Conservation (phyloP, 345 rosid genomes). For the Euphorbia pulcherrima region DNA sequence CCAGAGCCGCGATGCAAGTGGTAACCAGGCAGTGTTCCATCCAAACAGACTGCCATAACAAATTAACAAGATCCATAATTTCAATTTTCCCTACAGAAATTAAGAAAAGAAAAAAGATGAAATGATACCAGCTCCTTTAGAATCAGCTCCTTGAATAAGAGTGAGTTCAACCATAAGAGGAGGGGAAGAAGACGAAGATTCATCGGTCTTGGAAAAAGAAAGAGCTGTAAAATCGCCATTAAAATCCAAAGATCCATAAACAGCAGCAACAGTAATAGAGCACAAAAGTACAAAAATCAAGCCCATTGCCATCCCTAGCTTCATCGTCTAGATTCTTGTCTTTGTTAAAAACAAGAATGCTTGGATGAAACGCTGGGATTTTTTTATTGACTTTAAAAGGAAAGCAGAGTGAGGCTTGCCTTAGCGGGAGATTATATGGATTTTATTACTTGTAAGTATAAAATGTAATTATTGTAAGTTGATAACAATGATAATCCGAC, state of each 20-base stretch:
- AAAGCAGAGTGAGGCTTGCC: neutral
- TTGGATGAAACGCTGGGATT: no score
- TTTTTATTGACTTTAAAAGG: neutral
- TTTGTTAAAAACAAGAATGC: neutral
- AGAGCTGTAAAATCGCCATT: constrained; percentile 29
- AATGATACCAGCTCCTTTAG: constrained; percentile 76
- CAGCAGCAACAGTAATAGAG: constrained; percentile 19
- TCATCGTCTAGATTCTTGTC: no score
- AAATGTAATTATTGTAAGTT: no score
- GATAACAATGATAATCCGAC: no score
- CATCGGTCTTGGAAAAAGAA: constrained; percentile 26
- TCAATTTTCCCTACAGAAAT: neutral
- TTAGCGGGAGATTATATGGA: no score
- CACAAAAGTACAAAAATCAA: constrained; percentile 11
- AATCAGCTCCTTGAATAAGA: constrained; percentile 73
- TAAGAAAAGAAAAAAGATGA: neutral
- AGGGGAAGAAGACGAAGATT: constrained; percentile 9
- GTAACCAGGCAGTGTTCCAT: constrained; percentile 32
- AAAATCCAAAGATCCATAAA: constrained; percentile 41
- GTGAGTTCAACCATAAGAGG: constrained; percentile 65
- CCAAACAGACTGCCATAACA: constrained; percentile 25
- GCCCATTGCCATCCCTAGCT: constrained; percentile 20
- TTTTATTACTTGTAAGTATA: no score
- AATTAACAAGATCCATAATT: neutral
- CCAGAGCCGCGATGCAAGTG: constrained; percentile 34